These are phyloP conservation scores for Penicillium sp. DNA, from an alignment of 2,329 filamentous ascomycete species.

Conservation along the genomic window DNA sequence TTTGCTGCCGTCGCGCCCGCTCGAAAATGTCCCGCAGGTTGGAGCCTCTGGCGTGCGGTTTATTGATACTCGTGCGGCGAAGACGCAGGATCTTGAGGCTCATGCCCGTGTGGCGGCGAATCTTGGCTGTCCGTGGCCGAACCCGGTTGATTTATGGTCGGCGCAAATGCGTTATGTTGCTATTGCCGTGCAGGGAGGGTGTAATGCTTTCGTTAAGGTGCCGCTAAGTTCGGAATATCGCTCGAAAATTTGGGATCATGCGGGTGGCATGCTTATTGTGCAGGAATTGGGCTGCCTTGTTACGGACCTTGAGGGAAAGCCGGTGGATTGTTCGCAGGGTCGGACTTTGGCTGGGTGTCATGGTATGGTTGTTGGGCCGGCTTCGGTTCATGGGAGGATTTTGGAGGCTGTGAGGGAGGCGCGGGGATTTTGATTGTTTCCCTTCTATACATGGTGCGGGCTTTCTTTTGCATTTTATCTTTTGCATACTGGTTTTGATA, in stretches of 20 bases:
- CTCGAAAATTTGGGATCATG: conserved; percentile 50
- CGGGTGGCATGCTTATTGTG: conserved; percentile 45
- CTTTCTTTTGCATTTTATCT: not conserved
- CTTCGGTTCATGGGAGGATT: conserved; percentile 28
- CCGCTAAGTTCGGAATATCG: conserved; percentile 38
- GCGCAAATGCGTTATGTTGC: conserved; percentile 49
- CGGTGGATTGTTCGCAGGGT: conserved; percentile 42
- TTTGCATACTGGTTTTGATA: conserved; percentile 6
- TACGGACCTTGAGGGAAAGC: conserved; percentile 44
- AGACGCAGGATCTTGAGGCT: conserved; percentile 34
- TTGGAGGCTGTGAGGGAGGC: conserved; percentile 24
- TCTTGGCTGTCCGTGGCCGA: conserved; percentile 41
- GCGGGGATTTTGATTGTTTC: conserved; percentile 13
- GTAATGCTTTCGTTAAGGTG: conserved; percentile 44
- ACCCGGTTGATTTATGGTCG: conserved; percentile 44
- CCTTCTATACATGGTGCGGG: not conserved
- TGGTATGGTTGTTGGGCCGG: conserved; percentile 37
- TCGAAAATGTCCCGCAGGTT: conserved; percentile 24
- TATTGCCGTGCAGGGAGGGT: conserved; percentile 41
- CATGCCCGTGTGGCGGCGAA: conserved; percentile 33
- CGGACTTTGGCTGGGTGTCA: conserved; percentile 33
- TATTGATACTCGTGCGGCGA: conserved; percentile 37
- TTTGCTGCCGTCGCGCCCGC: conserved; percentile 27
- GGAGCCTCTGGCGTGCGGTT: conserved; percentile 34
- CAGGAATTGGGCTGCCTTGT: conserved; percentile 45